Conservation (phyloP, 2,329 filamentous ascomycete genomes). For the Claviceps paspali region DNA sequence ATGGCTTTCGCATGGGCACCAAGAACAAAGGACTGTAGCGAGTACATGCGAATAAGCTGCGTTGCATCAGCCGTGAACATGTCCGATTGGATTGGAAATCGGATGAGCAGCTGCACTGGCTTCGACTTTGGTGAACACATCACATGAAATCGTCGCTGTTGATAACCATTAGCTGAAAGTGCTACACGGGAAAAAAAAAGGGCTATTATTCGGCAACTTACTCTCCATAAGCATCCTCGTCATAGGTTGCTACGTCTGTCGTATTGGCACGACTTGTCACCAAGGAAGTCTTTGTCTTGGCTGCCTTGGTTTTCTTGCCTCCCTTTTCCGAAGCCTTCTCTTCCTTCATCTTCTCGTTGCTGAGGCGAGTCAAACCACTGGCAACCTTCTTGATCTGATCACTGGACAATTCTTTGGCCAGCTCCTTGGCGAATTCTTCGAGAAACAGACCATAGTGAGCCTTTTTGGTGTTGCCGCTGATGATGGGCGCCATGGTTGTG, state of each 20-base stretch:
- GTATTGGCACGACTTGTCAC: conserved; percentile 46
- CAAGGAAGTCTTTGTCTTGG: conserved; percentile 83
- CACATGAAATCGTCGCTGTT: conserved; percentile 61
- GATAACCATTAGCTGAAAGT: neutral
- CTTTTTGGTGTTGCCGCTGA: conserved; percentile 66
- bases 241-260: conserved; percentile 64
- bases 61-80: neutral
- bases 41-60: neutral
- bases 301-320: conserved; percentile 92
- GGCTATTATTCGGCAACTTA: conserved; percentile 46
- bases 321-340: conserved; percentile 91
- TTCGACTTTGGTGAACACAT: conserved; percentile 16
- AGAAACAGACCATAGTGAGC: conserved; percentile 81
- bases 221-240: conserved; percentile 70
- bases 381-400: conserved; percentile 95
- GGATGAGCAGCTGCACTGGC: conserved; percentile 1
- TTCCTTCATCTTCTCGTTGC: conserved; percentile 98
- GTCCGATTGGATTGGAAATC: neutral
- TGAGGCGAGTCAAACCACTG: conserved; percentile 70
- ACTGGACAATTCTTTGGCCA: conserved; percentile 75
- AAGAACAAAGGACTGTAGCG: neutral
- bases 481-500: conserved; percentile 62
- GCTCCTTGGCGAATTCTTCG: conserved; percentile 77
- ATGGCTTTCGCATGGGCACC: neutral
- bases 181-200: too few species aligned